These are phyloP conservation scores for Borovskyia barvae DNA, from an alignment of 208 protist genomes.

Conservation along the genomic window DNA sequence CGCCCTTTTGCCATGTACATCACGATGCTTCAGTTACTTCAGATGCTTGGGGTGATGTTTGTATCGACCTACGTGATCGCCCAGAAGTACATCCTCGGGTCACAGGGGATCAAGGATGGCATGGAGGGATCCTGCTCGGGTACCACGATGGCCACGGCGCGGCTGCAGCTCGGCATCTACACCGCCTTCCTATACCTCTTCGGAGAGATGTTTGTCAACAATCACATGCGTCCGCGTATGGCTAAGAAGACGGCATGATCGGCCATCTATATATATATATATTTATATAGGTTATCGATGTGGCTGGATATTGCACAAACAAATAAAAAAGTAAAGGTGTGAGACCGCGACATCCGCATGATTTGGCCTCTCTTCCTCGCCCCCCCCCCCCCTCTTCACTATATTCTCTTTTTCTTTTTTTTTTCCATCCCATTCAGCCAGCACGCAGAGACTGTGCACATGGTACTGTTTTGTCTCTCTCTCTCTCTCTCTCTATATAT, in stretches of 20 bases:
- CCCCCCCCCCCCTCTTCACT: slow-evolving; percentile 1
- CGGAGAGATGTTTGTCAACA: slow-evolving; percentile 83
- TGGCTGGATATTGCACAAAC: not conserved
- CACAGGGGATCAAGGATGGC: slow-evolving; percentile 19
- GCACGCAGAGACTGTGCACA: not conserved
- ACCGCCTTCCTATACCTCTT: slow-evolving; percentile 89
- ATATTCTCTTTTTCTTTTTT: slow-evolving; percentile 12
- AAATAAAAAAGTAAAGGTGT: slow-evolving; percentile 1
- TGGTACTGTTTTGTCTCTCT: not conserved
- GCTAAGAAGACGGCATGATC: slow-evolving; percentile 36
- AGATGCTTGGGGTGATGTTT: slow-evolving; percentile 85
- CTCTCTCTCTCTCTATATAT: not conserved
- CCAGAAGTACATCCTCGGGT: slow-evolving; percentile 31
- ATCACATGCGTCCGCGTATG: slow-evolving; percentile 49
- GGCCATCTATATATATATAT: no score
- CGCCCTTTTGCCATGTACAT: slow-evolving; percentile 81
- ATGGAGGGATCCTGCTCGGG: slow-evolving; percentile 51
- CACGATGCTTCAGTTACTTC: slow-evolving; percentile 80
- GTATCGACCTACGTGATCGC: slow-evolving; percentile 36
- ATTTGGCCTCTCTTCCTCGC: not conserved
- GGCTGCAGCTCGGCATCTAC: slow-evolving; percentile 90
- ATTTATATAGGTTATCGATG: no score
- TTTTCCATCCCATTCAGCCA: not conserved
- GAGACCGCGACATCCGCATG: not conserved
- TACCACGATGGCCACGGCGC: slow-evolving; percentile 46